These are phyloP conservation scores for Neurospora sp. DNA, from an alignment of 495 filamentous ascomycete genomes.

Conservation along the genomic window DNA sequence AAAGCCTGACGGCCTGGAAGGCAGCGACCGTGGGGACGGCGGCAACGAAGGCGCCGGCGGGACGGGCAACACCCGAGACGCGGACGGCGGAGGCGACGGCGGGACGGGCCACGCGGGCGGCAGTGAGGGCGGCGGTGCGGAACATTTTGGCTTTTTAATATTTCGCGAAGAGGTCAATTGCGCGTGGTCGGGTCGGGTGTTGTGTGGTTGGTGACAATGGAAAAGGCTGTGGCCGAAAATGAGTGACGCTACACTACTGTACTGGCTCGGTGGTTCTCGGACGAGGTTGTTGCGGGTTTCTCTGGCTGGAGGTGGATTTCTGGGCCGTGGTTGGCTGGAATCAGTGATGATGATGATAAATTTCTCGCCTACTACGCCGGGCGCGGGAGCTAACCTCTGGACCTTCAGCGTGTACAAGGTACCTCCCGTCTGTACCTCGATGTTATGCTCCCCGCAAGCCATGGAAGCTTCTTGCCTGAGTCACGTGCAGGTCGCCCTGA, in stretches of 20 bases:
- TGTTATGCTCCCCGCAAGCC: neutral
- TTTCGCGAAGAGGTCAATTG: neutral
- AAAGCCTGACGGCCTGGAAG: slow-evolving; percentile 61
- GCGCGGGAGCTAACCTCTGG: neutral
- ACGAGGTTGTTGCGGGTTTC: slow-evolving; percentile 7
- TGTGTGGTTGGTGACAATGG: neutral
- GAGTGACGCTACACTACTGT: slow-evolving; percentile 1
- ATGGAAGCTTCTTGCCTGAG: neutral
- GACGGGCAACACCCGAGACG: neutral
- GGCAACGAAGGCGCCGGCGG: slow-evolving; percentile 23
- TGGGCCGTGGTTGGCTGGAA: slow-evolving; percentile 6
- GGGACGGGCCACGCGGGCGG: slow-evolving; percentile 40
- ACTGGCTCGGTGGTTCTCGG: slow-evolving; percentile 1
- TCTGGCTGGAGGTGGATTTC: slow-evolving; percentile 4
- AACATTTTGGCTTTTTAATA: slow-evolving; percentile 53
- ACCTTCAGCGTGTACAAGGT: neutral
- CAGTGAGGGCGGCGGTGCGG: slow-evolving; percentile 63
- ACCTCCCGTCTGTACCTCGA: neutral
- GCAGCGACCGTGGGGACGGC: slow-evolving; percentile 37
- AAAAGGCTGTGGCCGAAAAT: neutral
- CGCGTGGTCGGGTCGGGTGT: neutral
- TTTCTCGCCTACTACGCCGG: slow-evolving; percentile 25
- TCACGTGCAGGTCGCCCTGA: neutral
- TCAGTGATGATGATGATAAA: slow-evolving; percentile 28
- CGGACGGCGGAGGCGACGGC: slow-evolving; percentile 39